phyloP scores from a whole-genome alignment of 208 protist species.

The Acanthamoeba culbertsoni region DNA sequence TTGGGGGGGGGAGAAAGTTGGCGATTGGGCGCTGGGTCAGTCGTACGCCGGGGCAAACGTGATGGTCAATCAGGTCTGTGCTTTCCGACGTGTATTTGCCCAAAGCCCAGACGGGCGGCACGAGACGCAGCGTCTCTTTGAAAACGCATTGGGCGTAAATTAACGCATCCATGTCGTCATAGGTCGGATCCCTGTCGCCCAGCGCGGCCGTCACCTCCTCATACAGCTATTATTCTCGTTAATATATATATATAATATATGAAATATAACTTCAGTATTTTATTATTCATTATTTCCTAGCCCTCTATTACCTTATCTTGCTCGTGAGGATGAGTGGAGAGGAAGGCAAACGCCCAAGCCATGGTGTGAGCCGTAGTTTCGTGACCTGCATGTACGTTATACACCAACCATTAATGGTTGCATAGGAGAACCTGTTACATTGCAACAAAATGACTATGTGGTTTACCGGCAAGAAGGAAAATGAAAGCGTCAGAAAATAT shows the following conservation, averaged over 20 bases:
- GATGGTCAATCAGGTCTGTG: neutral
- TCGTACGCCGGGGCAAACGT: neutral
- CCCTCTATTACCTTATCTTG: neutral
- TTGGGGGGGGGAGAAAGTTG: neutral
- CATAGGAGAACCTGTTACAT: neutral
- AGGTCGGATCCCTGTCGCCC: neutral
- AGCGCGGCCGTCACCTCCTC: neutral
- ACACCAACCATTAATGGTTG: neutral
- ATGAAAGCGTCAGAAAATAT: conserved; percentile 1
- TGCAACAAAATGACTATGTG: neutral
- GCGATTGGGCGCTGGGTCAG: neutral
- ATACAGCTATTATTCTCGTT: neutral
- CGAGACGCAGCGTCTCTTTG: conserved; percentile 29
- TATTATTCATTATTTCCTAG: too few species aligned
- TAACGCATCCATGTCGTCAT: neutral
- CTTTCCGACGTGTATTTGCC: neutral
- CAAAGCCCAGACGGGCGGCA: neutral
- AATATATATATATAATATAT: neutral
- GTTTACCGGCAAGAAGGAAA: neutral
- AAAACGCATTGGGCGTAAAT: neutral
- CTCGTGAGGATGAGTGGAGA: neutral
- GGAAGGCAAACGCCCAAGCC: neutral
- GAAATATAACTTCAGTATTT: too few species aligned
- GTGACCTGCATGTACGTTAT: neutral
- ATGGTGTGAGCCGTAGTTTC: neutral